Evolutionary conservation across 257 asterid species (phyloP).

Genomic region (Nicotiana otophora): DNA sequence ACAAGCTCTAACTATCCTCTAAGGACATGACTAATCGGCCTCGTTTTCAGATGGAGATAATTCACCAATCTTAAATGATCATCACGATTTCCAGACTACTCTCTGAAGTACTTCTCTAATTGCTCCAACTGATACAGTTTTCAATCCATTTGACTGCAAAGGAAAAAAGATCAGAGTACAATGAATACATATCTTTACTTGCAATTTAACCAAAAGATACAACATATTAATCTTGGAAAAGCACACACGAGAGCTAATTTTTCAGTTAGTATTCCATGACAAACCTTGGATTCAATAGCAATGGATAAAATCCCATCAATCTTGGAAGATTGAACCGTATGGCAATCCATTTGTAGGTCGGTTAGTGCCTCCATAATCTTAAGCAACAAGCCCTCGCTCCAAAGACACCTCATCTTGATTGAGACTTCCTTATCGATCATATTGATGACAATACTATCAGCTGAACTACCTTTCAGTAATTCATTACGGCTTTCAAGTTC

Average conservation of each 20-base stretch:
- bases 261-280: neutral
- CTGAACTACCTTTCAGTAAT: constrained; percentile 28
- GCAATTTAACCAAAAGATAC: neutral
- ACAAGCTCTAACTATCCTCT: neutral
- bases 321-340: constrained; percentile 59
- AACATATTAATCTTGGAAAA: neutral
- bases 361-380: constrained; percentile 51
- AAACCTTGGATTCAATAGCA: constrained; percentile 70
- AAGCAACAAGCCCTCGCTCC: constrained; percentile 48
- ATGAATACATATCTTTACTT: neutral
- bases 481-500: constrained; percentile 28
- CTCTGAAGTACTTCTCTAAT: constrained; percentile 64
- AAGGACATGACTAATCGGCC: neutral
- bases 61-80: constrained; percentile 4
- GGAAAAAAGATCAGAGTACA: neutral
- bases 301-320: constrained; percentile 52
- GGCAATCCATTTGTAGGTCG: constrained; percentile 48
- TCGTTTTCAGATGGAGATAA: neutral
- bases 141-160: constrained; percentile 67
- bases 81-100: constrained; percentile 30
- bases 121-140: constrained; percentile 43
- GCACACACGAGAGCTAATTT: neutral
- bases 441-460: constrained; percentile 39
- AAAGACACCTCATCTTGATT: constrained; percentile 57
- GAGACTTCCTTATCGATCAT: constrained; percentile 44